Evolutionary conservation across 805 yeast species (phyloP), one percentile per base, ranked within the genome.

Genomic region (Candida endomychidarum): DNA sequence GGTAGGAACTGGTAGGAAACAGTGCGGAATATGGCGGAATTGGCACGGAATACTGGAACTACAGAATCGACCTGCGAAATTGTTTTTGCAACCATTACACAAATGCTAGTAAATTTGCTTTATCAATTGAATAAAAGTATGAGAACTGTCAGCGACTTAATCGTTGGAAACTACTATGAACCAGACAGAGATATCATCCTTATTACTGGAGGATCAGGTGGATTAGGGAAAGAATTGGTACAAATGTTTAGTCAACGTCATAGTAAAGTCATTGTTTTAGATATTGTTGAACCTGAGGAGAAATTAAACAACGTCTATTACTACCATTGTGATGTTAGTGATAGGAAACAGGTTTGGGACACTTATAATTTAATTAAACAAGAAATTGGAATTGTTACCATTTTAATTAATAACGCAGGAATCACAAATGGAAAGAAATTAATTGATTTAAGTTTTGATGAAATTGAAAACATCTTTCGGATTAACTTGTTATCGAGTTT

Each of bases 321-420:
- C 57, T 78, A 72, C 47, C 46, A 63, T 33, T 86, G 96, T 58
- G 95, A 91, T 60, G 86, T 91, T 3, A 67, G 88, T 34, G 58
- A 76, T 37, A 46, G 70, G 12, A 54, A 58, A 2, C 69, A 74
- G 14, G 73, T 89, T 5, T 49, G 57, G 15, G 52, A 53, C 2
- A 54, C 69, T 26, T 72, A 74, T 5, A 53, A 54, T 5, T 42
- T 34, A 8, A 75, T 89, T 21, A 53, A 52, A 23, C 34, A 53
- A n/a, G 72, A 71, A 22, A 52, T 77, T 30, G 95, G 95, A 0
- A 50, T 50, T 0, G 81, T 86, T 0, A 75, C 89, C 0, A 70
- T 89, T 1, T 61, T 91, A 11, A 74, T 91, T 37, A 90, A 90
- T 59, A 90, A 91, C 58, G 98, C 97, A 0, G 98, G 87, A 0